These are phyloP conservation scores for Durusdinium trenchii DNA, from an alignment of 73 alveolate genomes.

Conservation along the genomic window DNA sequence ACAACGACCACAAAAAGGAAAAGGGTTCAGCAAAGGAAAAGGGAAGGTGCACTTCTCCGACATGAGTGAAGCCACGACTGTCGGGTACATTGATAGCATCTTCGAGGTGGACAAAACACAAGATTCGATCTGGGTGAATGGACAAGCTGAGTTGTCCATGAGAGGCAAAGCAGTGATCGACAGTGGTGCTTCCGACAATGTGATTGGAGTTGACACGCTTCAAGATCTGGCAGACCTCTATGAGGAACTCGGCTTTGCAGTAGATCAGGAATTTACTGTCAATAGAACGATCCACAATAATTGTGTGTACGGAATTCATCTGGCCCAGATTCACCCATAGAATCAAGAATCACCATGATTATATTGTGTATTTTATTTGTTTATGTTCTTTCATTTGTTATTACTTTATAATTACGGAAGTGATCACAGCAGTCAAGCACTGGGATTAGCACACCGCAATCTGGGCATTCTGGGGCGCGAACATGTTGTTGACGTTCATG, in stretches of 20 bases:
- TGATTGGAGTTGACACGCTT: constrained; percentile 22
- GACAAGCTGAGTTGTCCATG: background rate
- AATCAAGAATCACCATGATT: no score
- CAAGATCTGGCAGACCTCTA: background rate
- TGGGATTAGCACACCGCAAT: background rate
- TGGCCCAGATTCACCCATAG: no score
- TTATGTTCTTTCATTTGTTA: no score
- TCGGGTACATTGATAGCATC: background rate
- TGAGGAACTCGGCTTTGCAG: background rate
- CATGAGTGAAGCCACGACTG: no score
- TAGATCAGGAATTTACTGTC: background rate
- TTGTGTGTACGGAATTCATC: background rate
- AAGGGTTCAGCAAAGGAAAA: background rate
- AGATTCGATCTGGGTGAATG: background rate
- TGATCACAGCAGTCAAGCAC: background rate
- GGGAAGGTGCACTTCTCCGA: background rate
- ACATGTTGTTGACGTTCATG: background rate
- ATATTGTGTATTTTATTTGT: no score
- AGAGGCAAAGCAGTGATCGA: constrained; percentile 1
- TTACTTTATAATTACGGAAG: no score
- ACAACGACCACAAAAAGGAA: background rate
- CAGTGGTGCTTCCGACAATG: constrained; percentile 42
- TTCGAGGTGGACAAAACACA: background rate
- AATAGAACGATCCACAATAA: background rate
- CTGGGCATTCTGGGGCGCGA: background rate